Base-by-base conservation (phyloP, 2,329 filamentous ascomycete genomes). In the Periglandula ipomoeae region DNA sequence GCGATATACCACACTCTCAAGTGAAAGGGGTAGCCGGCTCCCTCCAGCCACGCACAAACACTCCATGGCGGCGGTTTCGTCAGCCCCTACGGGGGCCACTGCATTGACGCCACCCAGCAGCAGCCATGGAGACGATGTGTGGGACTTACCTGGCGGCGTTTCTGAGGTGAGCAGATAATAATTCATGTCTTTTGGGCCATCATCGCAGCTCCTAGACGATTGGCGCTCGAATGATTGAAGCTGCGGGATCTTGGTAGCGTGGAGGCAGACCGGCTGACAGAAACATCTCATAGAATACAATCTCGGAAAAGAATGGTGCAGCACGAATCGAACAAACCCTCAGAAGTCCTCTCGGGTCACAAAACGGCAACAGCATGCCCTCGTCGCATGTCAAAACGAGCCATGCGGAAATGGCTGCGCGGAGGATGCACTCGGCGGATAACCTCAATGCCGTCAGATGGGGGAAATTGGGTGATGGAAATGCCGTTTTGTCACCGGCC, bases 1-100 rank as follows among this genome's bases (percentile, higher is more conserved):
- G n/a, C n/a, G n/a, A 24, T 7, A 35, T 35, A 17, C 11, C 19
- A 23, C 17, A 22, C 26, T n/a, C 19, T 15, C 38, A 2, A 23
- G 19, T 24, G 15, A 47, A 56, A 56, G 54, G 58, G 61, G 58
- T 58, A 53, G 60, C 55, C 13, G 61, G 61, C 60, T 54, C 55
- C 56, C 56, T 47, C 24, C 44, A 46, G 46, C 49, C 50, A 44
- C 54, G 46, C 49, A 46, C 40, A 51, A 46, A 53, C 46, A 52
- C 53, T 53, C 51, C 53, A 79, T 79, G 76, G 71, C 76, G 58
- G 69, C 73, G 60, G 71, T 79, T 63, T 74, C 76, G 55, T 65
- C 74, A 55, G 67, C 66, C 56, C 70, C 71, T 52, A 70, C 70
- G 53, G 67, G 72, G 46, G 67, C 72, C 52, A 69, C 72, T 48